Percentiles rank a stretch among this genome's conserved stretches.
These are phyloP conservation scores for Cercospora sojina DNA, from an alignment of 2,329 filamentous ascomycete genomes.

Conservation along the genomic window DNA sequence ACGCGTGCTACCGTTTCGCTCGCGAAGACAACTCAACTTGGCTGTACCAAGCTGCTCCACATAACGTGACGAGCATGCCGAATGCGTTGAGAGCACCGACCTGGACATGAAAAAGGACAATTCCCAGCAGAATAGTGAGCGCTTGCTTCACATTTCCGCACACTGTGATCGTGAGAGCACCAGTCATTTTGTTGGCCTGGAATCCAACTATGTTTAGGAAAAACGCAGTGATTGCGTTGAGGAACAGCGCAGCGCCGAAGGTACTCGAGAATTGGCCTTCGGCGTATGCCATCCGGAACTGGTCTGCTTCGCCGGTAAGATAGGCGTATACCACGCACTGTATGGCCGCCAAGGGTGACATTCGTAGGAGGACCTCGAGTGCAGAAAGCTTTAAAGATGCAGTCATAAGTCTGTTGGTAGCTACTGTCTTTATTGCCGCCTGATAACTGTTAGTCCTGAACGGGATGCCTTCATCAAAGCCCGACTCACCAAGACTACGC, in stretches of 20 bases:
- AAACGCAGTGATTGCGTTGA: conserved; percentile 39
- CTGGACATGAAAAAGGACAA: conserved; percentile 39
- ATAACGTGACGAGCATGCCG: conserved; percentile 55
- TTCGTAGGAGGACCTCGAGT: conserved; percentile 56
- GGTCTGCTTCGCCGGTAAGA: conserved; percentile 23
- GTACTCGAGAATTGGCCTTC: conserved; percentile 49
- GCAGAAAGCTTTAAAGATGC: conserved; percentile 58
- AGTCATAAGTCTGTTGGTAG: conserved; percentile 65
- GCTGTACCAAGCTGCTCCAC: conserved; percentile 59
- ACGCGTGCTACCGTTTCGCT: conserved; percentile 11
- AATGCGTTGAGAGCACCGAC: conserved; percentile 50
- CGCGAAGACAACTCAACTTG: conserved; percentile 51
- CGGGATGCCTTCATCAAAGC: neutral
- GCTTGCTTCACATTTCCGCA: conserved; percentile 42
- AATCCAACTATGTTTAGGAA: conserved; percentile 41
- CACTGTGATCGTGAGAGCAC: conserved; percentile 40
- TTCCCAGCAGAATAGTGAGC: conserved; percentile 41
- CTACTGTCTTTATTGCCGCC: conserved; percentile 57
- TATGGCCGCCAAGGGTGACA: conserved; percentile 28
- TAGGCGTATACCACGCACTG: conserved; percentile 27
- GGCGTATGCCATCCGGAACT: conserved; percentile 17
- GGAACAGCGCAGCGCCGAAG: conserved; percentile 54
- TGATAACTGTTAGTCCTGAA: neutral
- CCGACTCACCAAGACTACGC: conserved; percentile 31
- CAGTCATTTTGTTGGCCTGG: conserved; percentile 42